Evolutionary conservation across 1,284 basidiomycete genomes (phyloP).

Genomic region (Farysia itapuensis): DNA sequence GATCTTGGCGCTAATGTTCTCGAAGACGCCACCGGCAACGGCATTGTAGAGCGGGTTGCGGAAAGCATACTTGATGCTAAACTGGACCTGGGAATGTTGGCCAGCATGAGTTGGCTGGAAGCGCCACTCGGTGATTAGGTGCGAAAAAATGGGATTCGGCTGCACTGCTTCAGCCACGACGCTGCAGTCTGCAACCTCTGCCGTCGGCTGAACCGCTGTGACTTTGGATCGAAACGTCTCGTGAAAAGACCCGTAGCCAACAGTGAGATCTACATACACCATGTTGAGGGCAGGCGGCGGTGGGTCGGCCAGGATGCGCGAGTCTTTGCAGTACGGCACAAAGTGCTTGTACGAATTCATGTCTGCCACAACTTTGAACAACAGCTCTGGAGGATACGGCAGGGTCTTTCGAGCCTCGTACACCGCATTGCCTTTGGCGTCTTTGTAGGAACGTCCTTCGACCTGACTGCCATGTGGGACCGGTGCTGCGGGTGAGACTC

Average conservation of each 20-base stretch:
- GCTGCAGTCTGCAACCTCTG: slow-evolving; percentile 1
- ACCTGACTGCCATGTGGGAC: neutral
- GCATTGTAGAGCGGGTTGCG: slow-evolving; percentile 81
- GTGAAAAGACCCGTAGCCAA: slow-evolving; percentile 82
- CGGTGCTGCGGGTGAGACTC: slow-evolving; percentile 5
- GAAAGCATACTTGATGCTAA: slow-evolving; percentile 75
- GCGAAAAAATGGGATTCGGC: slow-evolving; percentile 75
- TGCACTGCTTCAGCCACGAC: slow-evolving; percentile 31
- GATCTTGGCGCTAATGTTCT: slow-evolving; percentile 83
- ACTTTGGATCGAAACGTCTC: slow-evolving; percentile 88
- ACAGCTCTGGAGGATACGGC: slow-evolving; percentile 63
- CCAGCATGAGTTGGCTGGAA: slow-evolving; percentile 32
- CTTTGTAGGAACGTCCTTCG: slow-evolving; percentile 11
- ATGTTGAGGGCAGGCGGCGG: neutral
- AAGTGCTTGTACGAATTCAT: slow-evolving; percentile 82
- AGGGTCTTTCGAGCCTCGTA: slow-evolving; percentile 26
- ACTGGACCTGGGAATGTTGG: slow-evolving; percentile 30
- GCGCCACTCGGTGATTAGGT: slow-evolving; percentile 73
- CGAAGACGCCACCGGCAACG: slow-evolving; percentile 79
- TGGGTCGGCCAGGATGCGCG: slow-evolving; percentile 67
- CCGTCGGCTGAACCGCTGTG: slow-evolving; percentile 71
- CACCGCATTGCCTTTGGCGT: slow-evolving; percentile 15
- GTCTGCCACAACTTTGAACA: slow-evolving; percentile 85
- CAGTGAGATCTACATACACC: slow-evolving; percentile 75
- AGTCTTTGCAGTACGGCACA: slow-evolving; percentile 82